These are phyloP conservation scores for Penicillium glabrum DNA, from an alignment of 2,329 filamentous ascomycete genomes.

Conservation along the genomic window DNA sequence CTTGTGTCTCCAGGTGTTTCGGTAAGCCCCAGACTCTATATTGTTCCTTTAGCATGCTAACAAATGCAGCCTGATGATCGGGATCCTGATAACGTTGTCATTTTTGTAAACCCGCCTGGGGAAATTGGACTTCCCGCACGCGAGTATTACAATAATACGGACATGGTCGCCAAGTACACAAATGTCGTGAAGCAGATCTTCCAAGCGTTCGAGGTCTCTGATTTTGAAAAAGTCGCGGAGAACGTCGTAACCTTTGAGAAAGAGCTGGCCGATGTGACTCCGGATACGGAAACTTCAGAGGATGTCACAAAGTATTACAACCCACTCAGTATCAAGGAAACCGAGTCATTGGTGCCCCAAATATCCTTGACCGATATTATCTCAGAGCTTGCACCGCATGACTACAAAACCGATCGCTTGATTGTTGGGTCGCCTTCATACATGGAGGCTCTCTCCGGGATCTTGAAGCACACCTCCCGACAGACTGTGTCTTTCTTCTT, in stretches of 20 bases:
- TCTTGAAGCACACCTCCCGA: conserved; percentile 55
- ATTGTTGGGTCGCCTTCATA: conserved; percentile 63
- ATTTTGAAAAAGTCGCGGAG: conserved; percentile 32
- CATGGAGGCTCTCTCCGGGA: conserved; percentile 56
- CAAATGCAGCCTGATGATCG: conserved; percentile 50
- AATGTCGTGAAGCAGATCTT: conserved; percentile 44
- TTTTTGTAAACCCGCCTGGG: conserved; percentile 46
- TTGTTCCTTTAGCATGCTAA: conserved; percentile 4
- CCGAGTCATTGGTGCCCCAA: conserved; percentile 56
- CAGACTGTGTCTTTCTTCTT: conserved; percentile 63
- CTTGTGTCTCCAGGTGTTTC: conserved; percentile 33
- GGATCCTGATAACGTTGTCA: conserved; percentile 55
- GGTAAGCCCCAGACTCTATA: conserved; percentile 23
- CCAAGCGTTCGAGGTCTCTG: conserved; percentile 36
- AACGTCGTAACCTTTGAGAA: conserved; percentile 60
- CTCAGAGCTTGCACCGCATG: conserved; percentile 51
- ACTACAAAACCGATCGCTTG: conserved; percentile 53
- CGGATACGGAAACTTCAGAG: conserved; percentile 57
- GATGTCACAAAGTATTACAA: conserved; percentile 70
- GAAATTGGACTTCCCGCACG: conserved; percentile 61
- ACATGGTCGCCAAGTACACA: conserved; percentile 55
- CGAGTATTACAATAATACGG: conserved; percentile 59
- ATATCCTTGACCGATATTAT: conserved; percentile 57
- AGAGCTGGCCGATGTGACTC: conserved; percentile 59
- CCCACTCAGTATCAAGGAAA: conserved; percentile 58